phyloP scores from a whole-genome alignment of 306 rosid species.

The Vigna nakashimae region DNA sequence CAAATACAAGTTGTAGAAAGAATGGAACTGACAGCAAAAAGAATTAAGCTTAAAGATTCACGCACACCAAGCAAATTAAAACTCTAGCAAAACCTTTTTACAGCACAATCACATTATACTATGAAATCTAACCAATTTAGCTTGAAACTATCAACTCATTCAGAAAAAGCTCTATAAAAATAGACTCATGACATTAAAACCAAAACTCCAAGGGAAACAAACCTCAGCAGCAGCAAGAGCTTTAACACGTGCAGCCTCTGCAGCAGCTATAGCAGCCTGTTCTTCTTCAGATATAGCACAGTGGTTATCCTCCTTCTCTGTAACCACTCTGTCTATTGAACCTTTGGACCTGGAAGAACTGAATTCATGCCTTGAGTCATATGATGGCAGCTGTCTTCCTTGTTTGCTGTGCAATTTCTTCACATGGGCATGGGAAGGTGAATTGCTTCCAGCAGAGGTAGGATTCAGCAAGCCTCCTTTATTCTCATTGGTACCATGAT shows the following conservation, averaged over 20 bases:
- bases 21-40: slow-evolving; percentile 2
- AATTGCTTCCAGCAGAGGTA: slow-evolving; percentile 62
- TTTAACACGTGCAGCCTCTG: slow-evolving; percentile 94
- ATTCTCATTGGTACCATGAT: slow-evolving; percentile 64
- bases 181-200: slow-evolving; percentile 24
- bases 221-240: slow-evolving; percentile 99
- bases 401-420: slow-evolving; percentile 64
- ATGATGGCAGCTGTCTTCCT: slow-evolving; percentile 57
- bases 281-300: slow-evolving; percentile 82
- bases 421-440: slow-evolving; percentile 54
- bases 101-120: background rate
- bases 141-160: slow-evolving; percentile 29
- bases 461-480: slow-evolving; percentile 64
- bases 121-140: slow-evolving; percentile 16
- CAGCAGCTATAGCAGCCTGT: slow-evolving; percentile 92
- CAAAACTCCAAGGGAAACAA: slow-evolving; percentile 46
- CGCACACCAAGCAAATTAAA: slow-evolving; percentile 17
- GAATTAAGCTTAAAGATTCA: slow-evolving; percentile 9
- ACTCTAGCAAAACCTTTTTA: background rate
- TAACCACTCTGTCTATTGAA: slow-evolving; percentile 54
- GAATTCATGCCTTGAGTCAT: slow-evolving; percentile 65
- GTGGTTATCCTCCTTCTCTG: slow-evolving; percentile 52
- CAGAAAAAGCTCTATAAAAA: slow-evolving; percentile 37
- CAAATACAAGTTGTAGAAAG: slow-evolving; percentile 7
- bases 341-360: slow-evolving; percentile 72